Base-by-base conservation (phyloP, 176 grass and related monocot species). In the Avena sativa region DNA sequence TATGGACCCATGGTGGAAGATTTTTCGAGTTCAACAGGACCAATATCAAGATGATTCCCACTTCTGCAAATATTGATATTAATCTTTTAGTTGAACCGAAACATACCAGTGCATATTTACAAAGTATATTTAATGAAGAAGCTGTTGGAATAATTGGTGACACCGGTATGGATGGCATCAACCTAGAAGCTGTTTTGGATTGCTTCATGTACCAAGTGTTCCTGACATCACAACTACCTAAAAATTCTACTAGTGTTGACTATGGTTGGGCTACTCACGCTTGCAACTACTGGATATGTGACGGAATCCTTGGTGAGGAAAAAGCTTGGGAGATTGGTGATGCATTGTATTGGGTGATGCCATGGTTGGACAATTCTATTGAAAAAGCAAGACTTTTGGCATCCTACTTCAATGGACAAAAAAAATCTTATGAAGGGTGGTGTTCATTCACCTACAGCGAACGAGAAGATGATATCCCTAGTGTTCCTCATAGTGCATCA, bases 201-300 rank as follows among this genome's bases (percentile, higher is more conserved):
- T 63, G 60, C 60, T 63, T 63, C 60, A 26, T 63, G 21, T 63
- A 28, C 60, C 64, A 38, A 17, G 4, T 44, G 0, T 12, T 71
- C 9, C 36, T 71, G 8, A 5, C 1, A 44, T 1, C 9, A 19
- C 8, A 71, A 44, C 1, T 9, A 71, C 2, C 0, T 38, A 2
- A 3, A 8, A 38, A 38, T 16, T 2, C 8, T 44, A 12, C 0
- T 9, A 10, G 3, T 20, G 3, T 21, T 17, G 50, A 86, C 6
- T 40, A 40, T 40, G 38, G 38, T 40, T 40, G 38, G 38, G 38
- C 5, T 40, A 40, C 38, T 40, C 38, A 86, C 58, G 21, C 9
- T 40, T 30, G 34, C n/a, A 86, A 70, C 34, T 86, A 86, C 49
- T 86, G 74, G 62, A 47, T 52, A 15, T 52, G 50, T 4, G 50